These are phyloP conservation scores for Davidsoniella eucalypti DNA, from an alignment of 2,329 filamentous ascomycete genomes.

Conservation along the genomic window DNA sequence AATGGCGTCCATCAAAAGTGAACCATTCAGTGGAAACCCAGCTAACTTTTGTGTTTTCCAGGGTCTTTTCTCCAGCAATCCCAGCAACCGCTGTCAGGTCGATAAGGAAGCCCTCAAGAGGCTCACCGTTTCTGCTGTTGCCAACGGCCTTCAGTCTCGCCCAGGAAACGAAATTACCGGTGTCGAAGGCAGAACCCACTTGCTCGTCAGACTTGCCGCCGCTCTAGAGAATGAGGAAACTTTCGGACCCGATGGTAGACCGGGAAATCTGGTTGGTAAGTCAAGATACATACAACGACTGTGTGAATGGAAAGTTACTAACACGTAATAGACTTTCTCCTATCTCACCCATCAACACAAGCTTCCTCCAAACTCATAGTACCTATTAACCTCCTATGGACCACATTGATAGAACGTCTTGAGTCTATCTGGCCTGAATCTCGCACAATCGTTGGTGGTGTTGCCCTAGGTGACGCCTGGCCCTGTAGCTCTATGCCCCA, in stretches of 20 bases:
- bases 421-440: constrained; percentile 77
- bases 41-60: constrained; percentile 16
- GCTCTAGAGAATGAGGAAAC: constrained; percentile 68
- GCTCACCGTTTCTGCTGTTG: constrained; percentile 58
- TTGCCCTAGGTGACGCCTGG: constrained; percentile 88
- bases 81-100: constrained; percentile 70
- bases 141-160: constrained; percentile 69
- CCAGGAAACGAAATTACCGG: constrained; percentile 70
- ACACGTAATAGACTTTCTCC: constrained; percentile 59
- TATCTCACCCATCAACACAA: constrained; percentile 78
- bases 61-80: constrained; percentile 74
- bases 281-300: constrained; percentile 5
- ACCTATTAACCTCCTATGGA: constrained; percentile 76
- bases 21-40: neutral
- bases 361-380: constrained; percentile 80
- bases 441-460: constrained; percentile 71
- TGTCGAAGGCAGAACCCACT: constrained; percentile 64
- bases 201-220: constrained; percentile 58
- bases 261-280: constrained; percentile 86
- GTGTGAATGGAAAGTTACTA: neutral
- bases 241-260: constrained; percentile 70
- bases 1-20: neutral
- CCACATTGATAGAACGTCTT: constrained; percentile 73
- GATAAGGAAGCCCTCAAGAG: constrained; percentile 65
- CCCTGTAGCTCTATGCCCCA: constrained; percentile 68